Conservation (phyloP, 805 yeast species). For the Sugiyamaella lignohabitans region DNA sequence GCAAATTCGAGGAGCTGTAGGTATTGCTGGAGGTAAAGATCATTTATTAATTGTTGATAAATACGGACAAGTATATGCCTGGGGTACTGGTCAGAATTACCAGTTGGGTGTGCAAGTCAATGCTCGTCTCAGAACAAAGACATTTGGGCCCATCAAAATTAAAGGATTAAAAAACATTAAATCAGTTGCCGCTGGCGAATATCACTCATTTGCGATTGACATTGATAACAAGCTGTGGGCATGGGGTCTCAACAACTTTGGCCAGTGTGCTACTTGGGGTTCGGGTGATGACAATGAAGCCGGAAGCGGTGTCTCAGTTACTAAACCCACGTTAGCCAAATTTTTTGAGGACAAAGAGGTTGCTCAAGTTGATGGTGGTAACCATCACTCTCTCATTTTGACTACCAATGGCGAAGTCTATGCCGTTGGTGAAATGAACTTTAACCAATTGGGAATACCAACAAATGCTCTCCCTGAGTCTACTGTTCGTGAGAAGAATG, state of each 20-base stretch:
- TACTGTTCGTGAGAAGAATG: conserved; percentile 72
- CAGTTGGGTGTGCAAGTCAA: conserved; percentile 81
- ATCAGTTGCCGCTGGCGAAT: conserved; percentile 87
- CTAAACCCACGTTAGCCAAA: conserved; percentile 69
- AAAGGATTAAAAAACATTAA: conserved; percentile 76
- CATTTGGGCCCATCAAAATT: conserved; percentile 64
- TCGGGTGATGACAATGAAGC: conserved; percentile 70
- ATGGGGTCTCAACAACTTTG: conserved; percentile 97
- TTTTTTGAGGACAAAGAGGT: conserved; percentile 50
- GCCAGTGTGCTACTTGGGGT: conserved; percentile 61
- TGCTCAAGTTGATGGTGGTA: conserved; percentile 76
- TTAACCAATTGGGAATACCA: conserved; percentile 85
- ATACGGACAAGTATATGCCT: conserved; percentile 82
- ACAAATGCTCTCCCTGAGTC: conserved; percentile 59
- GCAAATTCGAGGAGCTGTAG: conserved; percentile 62
- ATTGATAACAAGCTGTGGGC: conserved; percentile 61
- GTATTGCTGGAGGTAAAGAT: conserved; percentile 88
- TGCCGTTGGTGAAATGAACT: conserved; percentile 87
- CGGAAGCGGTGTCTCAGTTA: conserved; percentile 61
- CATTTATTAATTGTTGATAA: conserved; percentile 79
- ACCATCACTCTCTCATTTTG: conserved; percentile 83
- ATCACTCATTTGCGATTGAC: conserved; percentile 89
- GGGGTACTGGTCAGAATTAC: conserved; percentile 96
- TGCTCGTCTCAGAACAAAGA: conserved; percentile 26
- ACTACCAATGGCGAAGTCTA: conserved; percentile 66